Evolutionary conservation across 2,329 filamentous ascomycete genomes (phyloP).

Genomic region (Tolypocladium ovalisporum): DNA sequence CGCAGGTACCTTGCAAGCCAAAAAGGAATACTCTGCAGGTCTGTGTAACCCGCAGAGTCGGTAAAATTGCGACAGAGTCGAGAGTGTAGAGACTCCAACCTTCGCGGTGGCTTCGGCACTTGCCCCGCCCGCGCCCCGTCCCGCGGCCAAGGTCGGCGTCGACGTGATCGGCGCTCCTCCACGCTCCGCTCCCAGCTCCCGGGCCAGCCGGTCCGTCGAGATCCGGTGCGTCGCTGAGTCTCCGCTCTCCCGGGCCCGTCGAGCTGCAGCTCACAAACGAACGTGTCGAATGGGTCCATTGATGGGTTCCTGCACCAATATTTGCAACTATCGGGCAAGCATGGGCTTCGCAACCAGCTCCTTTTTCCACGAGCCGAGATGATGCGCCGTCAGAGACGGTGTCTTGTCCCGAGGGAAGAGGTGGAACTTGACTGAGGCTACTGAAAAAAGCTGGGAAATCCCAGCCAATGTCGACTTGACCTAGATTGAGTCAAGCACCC

Average conservation of each 20-base stretch:
- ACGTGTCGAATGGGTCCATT: background rate
- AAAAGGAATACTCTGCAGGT: background rate
- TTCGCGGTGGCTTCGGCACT: background rate
- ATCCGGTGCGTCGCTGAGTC: background rate
- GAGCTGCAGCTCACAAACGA: too few species aligned
- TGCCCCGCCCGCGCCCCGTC: background rate
- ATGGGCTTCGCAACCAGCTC: background rate
- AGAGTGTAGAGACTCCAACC: background rate
- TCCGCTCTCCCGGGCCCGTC: background rate
- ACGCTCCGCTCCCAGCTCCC: background rate
- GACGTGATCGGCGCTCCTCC: background rate
- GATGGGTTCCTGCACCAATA: background rate
- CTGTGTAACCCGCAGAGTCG: background rate
- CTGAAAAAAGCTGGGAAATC: background rate
- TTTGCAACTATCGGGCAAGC: background rate
- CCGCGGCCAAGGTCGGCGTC: background rate
- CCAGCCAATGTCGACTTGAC: background rate
- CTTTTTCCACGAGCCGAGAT: background rate
- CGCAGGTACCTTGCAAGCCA: background rate
- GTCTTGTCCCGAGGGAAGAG: background rate
- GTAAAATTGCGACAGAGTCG: background rate
- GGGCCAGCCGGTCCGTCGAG: background rate
- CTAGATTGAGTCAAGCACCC: background rate
- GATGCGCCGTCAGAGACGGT: background rate
- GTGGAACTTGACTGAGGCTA: background rate